A percentile compares a stretch with the other conserved stretches of the same genome.
phyloP scores from a whole-genome alignment of 768 basidiomycete genomes.

The Kwoniella europaea region DNA sequence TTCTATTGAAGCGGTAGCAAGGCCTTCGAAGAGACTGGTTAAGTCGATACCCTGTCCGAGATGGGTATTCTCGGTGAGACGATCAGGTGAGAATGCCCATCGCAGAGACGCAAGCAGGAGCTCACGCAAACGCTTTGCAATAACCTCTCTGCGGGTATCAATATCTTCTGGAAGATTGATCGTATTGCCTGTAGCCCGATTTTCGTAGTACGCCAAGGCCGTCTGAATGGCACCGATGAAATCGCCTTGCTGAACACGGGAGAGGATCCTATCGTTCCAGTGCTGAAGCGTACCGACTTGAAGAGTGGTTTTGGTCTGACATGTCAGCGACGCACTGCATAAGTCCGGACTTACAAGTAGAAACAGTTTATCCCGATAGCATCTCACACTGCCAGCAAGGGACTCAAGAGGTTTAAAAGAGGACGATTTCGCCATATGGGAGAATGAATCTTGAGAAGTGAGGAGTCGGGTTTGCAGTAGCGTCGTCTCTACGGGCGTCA shows the following conservation, averaged over 20 bases:
- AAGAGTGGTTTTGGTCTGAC: constrained; percentile 59
- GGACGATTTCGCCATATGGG: neutral
- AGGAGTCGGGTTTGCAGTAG: constrained; percentile 39
- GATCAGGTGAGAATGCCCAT: constrained; percentile 93
- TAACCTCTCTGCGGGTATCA: constrained; percentile 66
- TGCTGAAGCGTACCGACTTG: constrained; percentile 84
- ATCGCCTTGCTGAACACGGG: constrained; percentile 80
- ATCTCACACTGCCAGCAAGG: constrained; percentile 68
- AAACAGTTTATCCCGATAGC: constrained; percentile 91
- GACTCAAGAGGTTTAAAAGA: neutral
- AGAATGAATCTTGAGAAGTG: constrained; percentile 26
- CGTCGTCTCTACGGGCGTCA: constrained; percentile 60
- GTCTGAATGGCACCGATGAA: constrained; percentile 89
- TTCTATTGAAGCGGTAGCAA: constrained; percentile 64
- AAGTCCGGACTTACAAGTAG: constrained; percentile 67
- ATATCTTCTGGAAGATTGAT: constrained; percentile 79
- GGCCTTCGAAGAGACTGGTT: constrained; percentile 83
- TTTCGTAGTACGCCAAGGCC: constrained; percentile 77
- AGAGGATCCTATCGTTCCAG: constrained; percentile 92
- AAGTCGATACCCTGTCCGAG: constrained; percentile 86
- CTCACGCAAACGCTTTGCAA: constrained; percentile 76
- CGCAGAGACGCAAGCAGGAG: constrained; percentile 84
- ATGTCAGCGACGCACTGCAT: neutral
- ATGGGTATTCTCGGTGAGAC: constrained; percentile 89
- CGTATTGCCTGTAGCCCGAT: constrained; percentile 75